Evolutionary conservation across 257 asterid species (phyloP), one percentile per base, ranked within the genome.

Genomic region (Jacaranda copaia): DNA sequence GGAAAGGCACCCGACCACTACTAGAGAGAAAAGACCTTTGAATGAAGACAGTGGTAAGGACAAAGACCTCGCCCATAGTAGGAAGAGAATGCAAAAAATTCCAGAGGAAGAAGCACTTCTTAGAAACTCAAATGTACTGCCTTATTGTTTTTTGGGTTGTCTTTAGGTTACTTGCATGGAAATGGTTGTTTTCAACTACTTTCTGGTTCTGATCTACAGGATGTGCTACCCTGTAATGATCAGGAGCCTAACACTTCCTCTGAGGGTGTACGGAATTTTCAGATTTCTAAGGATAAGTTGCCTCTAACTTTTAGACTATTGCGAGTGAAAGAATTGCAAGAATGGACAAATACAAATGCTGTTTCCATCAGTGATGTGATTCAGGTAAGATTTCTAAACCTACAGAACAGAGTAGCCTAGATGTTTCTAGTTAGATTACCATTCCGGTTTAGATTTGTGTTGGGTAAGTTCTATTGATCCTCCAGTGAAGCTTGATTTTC

Each of bases 321-420:
- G 84, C 83, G 87, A 78, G 99, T 95, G 64, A 90, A 89, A 83
- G 97, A 80, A 78, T 81, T 95, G 36, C 97, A 94, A 43, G 83
- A 80, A 59, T 93, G 99, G 99, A 93, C 99, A 71, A 95, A 95
- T 77, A 87, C 97, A n/a, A 92, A 90, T 82, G 78, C 97, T 75
- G 97, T 89, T 87, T 91, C 99, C 56, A 88, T 95, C 83, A 80
- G 74, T 79, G 97, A 95, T 83, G 96, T 91, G 74, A 79, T 95
- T 87, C 88, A 86, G 96, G 99, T 93, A 81, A 75, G 60, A 65
- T 40, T 40, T 56, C 38, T 39, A 45, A 68, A 53, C 42, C 40
- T 77, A 18, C 8, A 25, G 46, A 53, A 16, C 53, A 71, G 16
- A 6, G 39, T 61, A 63, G 49, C n/a, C n/a, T 16, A 49, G 20